phyloP scores from a whole-genome alignment of 2,329 filamentous ascomycete species.

The Sclerotinia trifoliorum region DNA sequence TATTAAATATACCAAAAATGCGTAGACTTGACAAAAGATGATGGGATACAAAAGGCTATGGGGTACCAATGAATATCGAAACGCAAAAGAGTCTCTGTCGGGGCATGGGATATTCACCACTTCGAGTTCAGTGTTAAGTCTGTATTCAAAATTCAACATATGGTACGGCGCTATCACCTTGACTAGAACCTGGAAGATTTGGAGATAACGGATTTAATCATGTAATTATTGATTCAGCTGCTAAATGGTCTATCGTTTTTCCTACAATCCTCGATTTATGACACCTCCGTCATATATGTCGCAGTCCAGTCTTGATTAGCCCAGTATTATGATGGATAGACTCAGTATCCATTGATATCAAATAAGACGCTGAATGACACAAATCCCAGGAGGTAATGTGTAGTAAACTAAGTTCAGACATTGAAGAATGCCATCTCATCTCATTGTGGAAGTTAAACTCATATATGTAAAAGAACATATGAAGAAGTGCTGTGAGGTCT shows the following conservation, averaged over 20 bases:
- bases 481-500: neutral
- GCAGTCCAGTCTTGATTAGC: no score
- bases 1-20: no score
- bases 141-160: neutral
- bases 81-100: neutral
- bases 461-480: neutral
- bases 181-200: neutral
- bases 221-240: neutral
- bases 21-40: neutral
- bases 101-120: neutral
- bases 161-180: neutral
- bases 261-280: neutral
- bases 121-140: neutral
- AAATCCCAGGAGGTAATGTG: neutral
- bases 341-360: neutral
- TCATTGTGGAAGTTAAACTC: neutral
- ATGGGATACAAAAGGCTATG: neutral
- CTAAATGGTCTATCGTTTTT: neutral
- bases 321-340: neutral
- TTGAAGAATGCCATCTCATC: neutral
- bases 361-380: neutral
- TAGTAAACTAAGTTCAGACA: no score
- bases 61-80: neutral
- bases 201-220: neutral
- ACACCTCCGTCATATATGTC: neutral